phyloP scores from a whole-genome alignment of 768 basidiomycete species.

The Leccinum boreale region DNA sequence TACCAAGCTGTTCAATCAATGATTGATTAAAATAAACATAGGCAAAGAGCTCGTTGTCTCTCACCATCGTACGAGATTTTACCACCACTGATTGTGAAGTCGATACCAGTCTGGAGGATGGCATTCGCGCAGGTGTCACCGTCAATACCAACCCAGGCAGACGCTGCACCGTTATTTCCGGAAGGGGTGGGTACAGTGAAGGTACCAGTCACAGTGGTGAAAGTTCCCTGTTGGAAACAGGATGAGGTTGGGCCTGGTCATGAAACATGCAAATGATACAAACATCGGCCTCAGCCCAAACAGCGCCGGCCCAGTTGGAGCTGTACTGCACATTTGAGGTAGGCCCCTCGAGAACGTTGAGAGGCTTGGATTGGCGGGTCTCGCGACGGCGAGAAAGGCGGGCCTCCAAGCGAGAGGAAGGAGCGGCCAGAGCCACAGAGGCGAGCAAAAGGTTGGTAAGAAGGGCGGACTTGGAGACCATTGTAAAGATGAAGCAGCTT shows the following conservation, averaged over 20 bases:
- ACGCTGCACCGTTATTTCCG: not conserved
- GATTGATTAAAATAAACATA: not conserved
- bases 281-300: constrained; percentile 9
- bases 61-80: constrained; percentile 6
- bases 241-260: not conserved
- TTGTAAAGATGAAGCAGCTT: not conserved
- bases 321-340: constrained; percentile 9
- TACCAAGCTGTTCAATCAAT: constrained; percentile 18
- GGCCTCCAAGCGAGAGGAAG: constrained; percentile 14
- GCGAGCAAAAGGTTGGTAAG: constrained; percentile 19
- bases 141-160: constrained; percentile 20
- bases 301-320: constrained; percentile 22
- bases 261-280: not conserved
- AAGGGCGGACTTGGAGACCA: constrained; percentile 18
- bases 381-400: constrained; percentile 16
- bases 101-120: constrained; percentile 15
- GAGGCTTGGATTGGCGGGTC: constrained; percentile 12
- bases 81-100: not conserved
- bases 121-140: constrained; percentile 5
- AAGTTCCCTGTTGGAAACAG: constrained; percentile 6
- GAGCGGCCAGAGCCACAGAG: constrained; percentile 13
- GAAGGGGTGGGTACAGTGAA: constrained; percentile 7
- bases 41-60: not conserved
- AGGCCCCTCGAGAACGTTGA: not conserved
- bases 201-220: constrained; percentile 11